Base-by-base conservation (phyloP, 2,329 filamentous ascomycete species). In the Pezizomycotina sp. region DNA sequence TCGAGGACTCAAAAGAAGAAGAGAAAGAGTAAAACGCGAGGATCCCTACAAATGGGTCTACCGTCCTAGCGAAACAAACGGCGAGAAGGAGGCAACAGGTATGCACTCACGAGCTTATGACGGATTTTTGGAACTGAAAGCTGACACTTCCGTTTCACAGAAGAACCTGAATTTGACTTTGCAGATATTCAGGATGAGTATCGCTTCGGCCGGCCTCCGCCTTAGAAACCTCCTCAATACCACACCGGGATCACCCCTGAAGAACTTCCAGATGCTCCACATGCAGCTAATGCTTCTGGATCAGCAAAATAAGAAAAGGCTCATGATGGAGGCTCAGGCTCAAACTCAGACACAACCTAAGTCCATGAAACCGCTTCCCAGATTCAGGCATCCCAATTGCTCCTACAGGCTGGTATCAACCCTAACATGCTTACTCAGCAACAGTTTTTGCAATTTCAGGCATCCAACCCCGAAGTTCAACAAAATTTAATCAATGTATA, bases 401-500 rank as follows among this genome's bases (percentile, higher is more conserved):
- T 77, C 47, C 58, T 68, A 51, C 60, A 65, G 54, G 74, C 77
- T 60, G 78, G 77, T 53, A 78, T 92, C 60, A 76, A 81, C 58
- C 71, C 76, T 53, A 67, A 65, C 55, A 66, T 67, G 56, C 69
- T 92, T 62, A 78, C 72, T 54, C 66, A 69, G 55, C 69, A 77
- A 54, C 78, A 89, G 62, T 77, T 91, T 60, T 71, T 75, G 58
- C 61, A 63, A 48, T 68, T 74, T 57, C 62, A 58, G 53, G 38
- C 36, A 9, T 45, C 50, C 26, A 46, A 48, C 38, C 67, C 69
- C 40, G 64, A 64, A 47, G 66, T 72, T 46, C 79, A 86, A 63
- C 68, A 74, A 55, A 91, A 91, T 64, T 77, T 75, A 53, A 78
- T 92, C 58, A 75, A 82, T 59, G 75, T 80, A 57, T 92, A 92